These are phyloP conservation scores for Rhizophagus prolifer DNA, from an alignment of 192 early-diverging fungal species.

Conservation along the genomic window DNA sequence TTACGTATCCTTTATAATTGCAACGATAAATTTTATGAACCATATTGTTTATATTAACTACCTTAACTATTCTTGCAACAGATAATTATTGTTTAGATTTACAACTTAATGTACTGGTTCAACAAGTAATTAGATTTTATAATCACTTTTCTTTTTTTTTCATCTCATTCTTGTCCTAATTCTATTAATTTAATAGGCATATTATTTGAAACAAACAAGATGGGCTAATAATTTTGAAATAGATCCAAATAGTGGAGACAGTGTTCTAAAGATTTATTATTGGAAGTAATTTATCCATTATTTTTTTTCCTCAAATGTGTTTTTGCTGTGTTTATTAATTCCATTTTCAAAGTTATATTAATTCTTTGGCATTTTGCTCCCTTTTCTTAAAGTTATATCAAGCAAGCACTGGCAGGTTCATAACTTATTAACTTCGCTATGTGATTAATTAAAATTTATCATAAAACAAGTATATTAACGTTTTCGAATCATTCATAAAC, in stretches of 20 bases:
- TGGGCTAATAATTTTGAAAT: constrained; percentile 5
- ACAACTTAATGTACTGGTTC: constrained; percentile 2
- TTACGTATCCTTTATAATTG: background rate
- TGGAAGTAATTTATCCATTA: constrained; percentile 7
- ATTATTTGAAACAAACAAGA: background rate
- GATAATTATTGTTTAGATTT: constrained; percentile 3
- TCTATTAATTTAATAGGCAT: background rate
- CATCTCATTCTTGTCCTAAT: background rate
- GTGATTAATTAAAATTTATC: background rate
- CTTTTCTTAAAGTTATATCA: background rate
- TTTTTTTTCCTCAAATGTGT: no score
- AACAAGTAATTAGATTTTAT: constrained; percentile 6
- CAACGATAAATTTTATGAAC: background rate
- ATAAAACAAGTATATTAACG: background rate
- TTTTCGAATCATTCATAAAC: background rate
- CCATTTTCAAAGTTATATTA: background rate
- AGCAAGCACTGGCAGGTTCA: background rate
- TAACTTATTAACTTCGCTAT: background rate
- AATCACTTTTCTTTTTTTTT: background rate
- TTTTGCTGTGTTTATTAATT: background rate
- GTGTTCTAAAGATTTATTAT: constrained; percentile 7
- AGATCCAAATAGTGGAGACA: background rate
- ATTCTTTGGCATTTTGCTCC: background rate
- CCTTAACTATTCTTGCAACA: background rate
- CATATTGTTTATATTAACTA: background rate